Evolutionary conservation across 2,329 filamentous ascomycete species (phyloP).

Genomic region (Neofusicoccum kwambonambiense): DNA sequence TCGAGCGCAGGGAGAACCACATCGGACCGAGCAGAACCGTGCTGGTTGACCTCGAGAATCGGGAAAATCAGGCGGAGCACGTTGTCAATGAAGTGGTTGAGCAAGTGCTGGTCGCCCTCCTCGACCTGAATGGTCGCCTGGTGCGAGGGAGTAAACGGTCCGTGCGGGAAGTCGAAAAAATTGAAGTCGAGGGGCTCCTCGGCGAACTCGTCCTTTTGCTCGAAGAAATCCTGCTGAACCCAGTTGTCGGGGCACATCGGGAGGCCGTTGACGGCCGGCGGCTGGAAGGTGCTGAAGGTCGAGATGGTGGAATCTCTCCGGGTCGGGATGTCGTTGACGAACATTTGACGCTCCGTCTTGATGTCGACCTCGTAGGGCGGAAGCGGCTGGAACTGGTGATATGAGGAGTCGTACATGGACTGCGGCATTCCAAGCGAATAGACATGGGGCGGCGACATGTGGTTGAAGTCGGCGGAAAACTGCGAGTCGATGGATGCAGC

Average conservation of each 20-base stretch:
- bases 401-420: slow-evolving; percentile 39
- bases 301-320: slow-evolving; percentile 83
- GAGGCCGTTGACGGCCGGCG: slow-evolving; percentile 69
- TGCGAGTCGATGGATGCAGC: slow-evolving; percentile 80
- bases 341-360: slow-evolving; percentile 93
- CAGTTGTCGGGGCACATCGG: slow-evolving; percentile 66
- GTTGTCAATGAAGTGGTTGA: slow-evolving; percentile 87
- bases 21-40: slow-evolving; percentile 75
- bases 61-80: slow-evolving; percentile 90
- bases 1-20: slow-evolving; percentile 85
- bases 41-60: slow-evolving; percentile 85
- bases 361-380: slow-evolving; percentile 92
- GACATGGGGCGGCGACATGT: slow-evolving; percentile 54
- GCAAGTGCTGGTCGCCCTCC: slow-evolving; percentile 79
- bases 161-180: slow-evolving; percentile 80
- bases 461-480: slow-evolving; percentile 68
- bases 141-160: slow-evolving; percentile 59
- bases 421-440: slow-evolving; percentile 61
- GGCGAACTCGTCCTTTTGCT: slow-evolving; percentile 64
- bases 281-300: slow-evolving; percentile 88
- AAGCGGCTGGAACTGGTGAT: slow-evolving; percentile 48
- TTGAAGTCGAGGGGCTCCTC: slow-evolving; percentile 64
- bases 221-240: slow-evolving; percentile 69
- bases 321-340: slow-evolving; percentile 84
- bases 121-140: slow-evolving; percentile 75